Evolutionary conservation across 768 basidiomycete species (phyloP), one percentile per base, ranked within the genome.

Genomic region (Multifurca ochricompacta): DNA sequence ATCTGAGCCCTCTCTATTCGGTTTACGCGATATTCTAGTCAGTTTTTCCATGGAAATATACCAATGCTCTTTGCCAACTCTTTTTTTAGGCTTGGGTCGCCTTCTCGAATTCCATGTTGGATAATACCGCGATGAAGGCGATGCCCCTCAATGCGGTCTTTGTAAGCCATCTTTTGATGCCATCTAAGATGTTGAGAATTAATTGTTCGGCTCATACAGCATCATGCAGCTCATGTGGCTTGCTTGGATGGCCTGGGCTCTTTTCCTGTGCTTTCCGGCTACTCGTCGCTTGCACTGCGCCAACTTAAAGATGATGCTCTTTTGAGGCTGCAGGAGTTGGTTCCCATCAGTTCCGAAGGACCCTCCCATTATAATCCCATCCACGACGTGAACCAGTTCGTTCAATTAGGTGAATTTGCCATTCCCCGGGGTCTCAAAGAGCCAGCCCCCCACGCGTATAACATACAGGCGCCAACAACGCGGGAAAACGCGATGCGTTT

Each of bases 141-240:
- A 73, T 83, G 56, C 59, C 72, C 18, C 51, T 66, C 1, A 62
- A 72, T 56, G 78, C 81, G 53, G 75, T 89, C 25, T 94, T 91
- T 64, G 91, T 92, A 63, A 76, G 80, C 71, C 4, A 6, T 18
- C 23, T n/a, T 27, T 34, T 23, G 39, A 18, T 31, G 19, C 52
- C 42, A 9, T n/a, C n/a, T 36, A 14, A 13, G 21, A 46, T 39
- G 27, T n/a, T 46, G 23, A 30, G 34, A 48, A 23, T 61, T 66
- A n/a, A 60, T 49, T 23, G 35, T 36, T 4, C 3, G 1, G 8
- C 31, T 46, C 37, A 19, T 45, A 19, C 60, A 96, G 93, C 85
- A 89, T 64, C 91, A 99, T 64, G 94, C 88, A 4, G 94, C 93
- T 1, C 82, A 86, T 59, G 88, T 99, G 90, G 86, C 88, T 1